phyloP scores from a whole-genome alignment of 352 stramenopile genomes.

The Aphanomyces astaci region DNA sequence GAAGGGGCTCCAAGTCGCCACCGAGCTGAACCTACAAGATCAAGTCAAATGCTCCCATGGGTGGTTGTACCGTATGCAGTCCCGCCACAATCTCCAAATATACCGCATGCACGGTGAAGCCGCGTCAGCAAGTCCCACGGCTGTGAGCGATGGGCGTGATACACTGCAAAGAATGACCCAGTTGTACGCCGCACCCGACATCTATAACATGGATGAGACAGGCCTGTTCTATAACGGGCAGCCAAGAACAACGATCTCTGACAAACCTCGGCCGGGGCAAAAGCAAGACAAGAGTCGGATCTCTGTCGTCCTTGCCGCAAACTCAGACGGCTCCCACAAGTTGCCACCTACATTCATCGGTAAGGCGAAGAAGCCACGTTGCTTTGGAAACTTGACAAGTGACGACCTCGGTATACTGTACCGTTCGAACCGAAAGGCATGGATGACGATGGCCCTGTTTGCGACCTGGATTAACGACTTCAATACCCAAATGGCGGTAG shows the following conservation, averaged over 20 bases:
- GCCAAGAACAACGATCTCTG: conserved; percentile 9
- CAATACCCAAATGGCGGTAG: conserved; percentile 23
- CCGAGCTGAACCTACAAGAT: background rate
- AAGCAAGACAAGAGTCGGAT: conserved; percentile 28
- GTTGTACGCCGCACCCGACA: background rate
- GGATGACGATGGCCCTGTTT: conserved; percentile 36
- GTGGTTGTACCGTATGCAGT: background rate
- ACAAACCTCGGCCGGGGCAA: conserved; percentile 24
- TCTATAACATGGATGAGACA: conserved; percentile 6
- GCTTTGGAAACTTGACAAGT: conserved; percentile 24
- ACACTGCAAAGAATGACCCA: background rate
- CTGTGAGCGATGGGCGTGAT: background rate
- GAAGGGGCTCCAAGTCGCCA: no score
- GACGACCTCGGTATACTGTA: conserved; percentile 27
- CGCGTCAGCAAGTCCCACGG: background rate
- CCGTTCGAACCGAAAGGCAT: conserved; percentile 24
- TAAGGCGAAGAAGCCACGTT: conserved; percentile 29
- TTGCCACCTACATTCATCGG: conserved; percentile 31
- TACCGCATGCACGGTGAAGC: background rate
- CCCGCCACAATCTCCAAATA: background rate
- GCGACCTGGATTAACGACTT: conserved; percentile 28
- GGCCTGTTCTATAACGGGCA: background rate
- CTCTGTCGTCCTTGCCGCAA: conserved; percentile 28
- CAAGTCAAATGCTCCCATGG: background rate
- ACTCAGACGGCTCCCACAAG: conserved; percentile 33